Evolutionary conservation across 768 basidiomycete genomes (phyloP).

Genomic region (Lyophyllum atratum): DNA sequence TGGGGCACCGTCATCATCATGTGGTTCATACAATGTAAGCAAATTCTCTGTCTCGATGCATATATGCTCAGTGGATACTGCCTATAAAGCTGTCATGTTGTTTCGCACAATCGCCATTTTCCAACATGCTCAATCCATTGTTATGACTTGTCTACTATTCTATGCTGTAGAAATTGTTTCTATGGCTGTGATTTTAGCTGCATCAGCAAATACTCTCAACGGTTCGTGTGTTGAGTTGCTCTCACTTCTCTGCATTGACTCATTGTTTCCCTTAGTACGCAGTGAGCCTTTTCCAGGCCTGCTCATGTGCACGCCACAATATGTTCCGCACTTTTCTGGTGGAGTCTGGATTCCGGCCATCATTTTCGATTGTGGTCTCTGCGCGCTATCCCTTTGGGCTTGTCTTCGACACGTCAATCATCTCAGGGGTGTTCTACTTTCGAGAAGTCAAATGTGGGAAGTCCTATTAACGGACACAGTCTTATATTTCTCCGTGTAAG

Average conservation of each 20-base stretch:
- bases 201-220: conserved; percentile 12
- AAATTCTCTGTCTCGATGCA: not conserved
- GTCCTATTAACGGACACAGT: conserved; percentile 27
- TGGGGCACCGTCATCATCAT: conserved; percentile 23
- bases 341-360: conserved; percentile 27
- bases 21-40: conserved; percentile 30
- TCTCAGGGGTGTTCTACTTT: conserved; percentile 1
- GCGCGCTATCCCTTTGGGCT: conserved; percentile 19
- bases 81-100: conserved; percentile 21
- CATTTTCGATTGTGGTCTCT: conserved; percentile 22
- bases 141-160: conserved; percentile 8
- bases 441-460: conserved; percentile 17
- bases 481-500: conserved; percentile 29
- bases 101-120: conserved; percentile 28
- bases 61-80: not conserved
- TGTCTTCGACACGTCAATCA: conserved; percentile 14
- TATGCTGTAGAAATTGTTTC: conserved; percentile 19
- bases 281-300: conserved; percentile 11
- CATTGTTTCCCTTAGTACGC: conserved; percentile 3
- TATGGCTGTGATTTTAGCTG: conserved; percentile 17
- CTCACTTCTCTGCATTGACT: not conserved
- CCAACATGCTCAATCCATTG: conserved; percentile 12
- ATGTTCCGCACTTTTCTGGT: conserved; percentile 18
- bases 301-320: conserved; percentile 18
- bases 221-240: conserved; percentile 7